phyloP scores from a whole-genome alignment of 148 eudicot species.

The Vaccinium vitisidaea region DNA sequence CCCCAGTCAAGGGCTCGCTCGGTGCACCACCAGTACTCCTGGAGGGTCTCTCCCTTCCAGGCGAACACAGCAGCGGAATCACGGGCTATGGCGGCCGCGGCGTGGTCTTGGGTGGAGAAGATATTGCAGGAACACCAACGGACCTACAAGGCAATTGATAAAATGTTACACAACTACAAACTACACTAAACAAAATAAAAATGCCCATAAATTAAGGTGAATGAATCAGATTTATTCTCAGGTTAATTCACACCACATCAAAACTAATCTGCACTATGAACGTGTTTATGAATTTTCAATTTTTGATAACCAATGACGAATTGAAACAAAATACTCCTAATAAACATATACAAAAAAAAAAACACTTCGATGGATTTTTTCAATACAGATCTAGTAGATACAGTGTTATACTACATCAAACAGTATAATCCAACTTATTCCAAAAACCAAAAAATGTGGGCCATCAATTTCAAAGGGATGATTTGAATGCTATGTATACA shows the following conservation, averaged over 20 bases:
- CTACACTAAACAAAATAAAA: background rate
- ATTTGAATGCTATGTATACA: background rate
- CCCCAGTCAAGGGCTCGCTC: conserved; percentile 99
- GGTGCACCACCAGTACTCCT: conserved; percentile 99
- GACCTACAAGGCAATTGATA: conserved; percentile 27
- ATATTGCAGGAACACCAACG: conserved; percentile 99
- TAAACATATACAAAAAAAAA: background rate
- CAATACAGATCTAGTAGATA: background rate
- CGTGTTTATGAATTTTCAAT: background rate
- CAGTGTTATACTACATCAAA: background rate
- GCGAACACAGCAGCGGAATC: conserved; percentile 96
- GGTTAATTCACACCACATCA: background rate
- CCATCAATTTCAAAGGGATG: background rate
- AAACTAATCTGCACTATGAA: background rate
- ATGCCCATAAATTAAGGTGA: background rate
- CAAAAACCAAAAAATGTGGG: background rate
- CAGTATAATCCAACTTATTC: background rate
- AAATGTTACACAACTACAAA: background rate
- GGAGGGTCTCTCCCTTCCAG: conserved; percentile 98
- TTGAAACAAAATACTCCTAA: background rate
- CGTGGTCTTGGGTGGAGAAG: conserved; percentile 97
- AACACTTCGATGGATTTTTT: background rate
- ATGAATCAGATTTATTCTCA: background rate
- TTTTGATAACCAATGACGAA: background rate
- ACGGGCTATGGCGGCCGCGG: conserved; percentile 90